phyloP scores from a whole-genome alignment of 345 rosid species.

The Aegle marmelos region DNA sequence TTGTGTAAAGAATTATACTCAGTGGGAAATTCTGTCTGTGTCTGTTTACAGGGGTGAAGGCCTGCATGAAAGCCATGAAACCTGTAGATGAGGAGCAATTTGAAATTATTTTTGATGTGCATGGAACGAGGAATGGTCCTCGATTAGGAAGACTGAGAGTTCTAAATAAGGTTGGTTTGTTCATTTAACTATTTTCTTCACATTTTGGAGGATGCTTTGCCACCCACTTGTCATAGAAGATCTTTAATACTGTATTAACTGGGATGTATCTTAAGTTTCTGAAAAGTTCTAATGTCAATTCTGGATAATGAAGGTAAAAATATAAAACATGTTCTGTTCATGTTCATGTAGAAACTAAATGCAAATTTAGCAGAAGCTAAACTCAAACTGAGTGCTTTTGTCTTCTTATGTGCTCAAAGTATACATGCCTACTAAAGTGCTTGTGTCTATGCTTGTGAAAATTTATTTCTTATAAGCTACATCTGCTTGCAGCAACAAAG shows the following conservation, averaged over 20 bases:
- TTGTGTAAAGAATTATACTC: background rate
- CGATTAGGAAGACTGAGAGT: constrained; percentile 68
- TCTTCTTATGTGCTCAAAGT: background rate
- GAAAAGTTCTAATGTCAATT: background rate
- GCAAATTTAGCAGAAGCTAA: background rate
- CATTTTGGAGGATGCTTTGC: background rate
- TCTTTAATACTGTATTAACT: background rate
- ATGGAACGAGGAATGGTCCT: constrained; percentile 77
- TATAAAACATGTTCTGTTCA: background rate
- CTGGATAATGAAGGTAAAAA: background rate
- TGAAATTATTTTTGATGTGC: constrained; percentile 63
- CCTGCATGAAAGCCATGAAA: constrained; percentile 49
- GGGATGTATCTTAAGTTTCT: background rate
- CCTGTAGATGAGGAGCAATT: constrained; percentile 62
- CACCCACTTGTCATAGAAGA: background rate
- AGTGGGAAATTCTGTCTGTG: background rate
- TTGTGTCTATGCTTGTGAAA: background rate
- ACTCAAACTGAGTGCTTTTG: background rate
- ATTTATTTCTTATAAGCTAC: background rate
- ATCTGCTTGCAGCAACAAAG: constrained; percentile 58
- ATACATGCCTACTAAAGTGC: background rate
- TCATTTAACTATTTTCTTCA: background rate
- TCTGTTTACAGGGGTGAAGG: constrained; percentile 64
- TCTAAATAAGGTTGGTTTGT: constrained; percentile 53
- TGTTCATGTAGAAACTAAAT: background rate